Base-by-base conservation (phyloP, 2,329 filamentous ascomycete species). In the Emydomyces testavorans region DNA sequence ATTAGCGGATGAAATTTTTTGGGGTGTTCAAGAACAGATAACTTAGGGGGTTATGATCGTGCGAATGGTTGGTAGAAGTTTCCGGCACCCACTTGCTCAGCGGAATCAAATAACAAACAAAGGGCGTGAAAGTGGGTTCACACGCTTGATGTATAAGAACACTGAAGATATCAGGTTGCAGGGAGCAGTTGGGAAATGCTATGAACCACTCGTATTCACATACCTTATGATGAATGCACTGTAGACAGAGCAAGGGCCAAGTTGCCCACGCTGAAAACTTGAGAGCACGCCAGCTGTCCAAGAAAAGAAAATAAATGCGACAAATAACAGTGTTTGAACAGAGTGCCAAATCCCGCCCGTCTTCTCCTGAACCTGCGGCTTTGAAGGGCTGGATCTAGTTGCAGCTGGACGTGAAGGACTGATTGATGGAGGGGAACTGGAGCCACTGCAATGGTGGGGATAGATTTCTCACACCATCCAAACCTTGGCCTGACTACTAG, bases 361-460 rank as follows among this genome's bases (percentile, higher is more conserved):
- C 29, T 13, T 37, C 4, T 37, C 11, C 29, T 28, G 13, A 21
- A 26, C 31, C n/a, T 26, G 29, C 15, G 8, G 23, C 4, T 26
- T 41, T 4, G 26, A 48, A 37, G n/a, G 7, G 11, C 16, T 24
- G 15, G 35, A 16, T 34, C 24, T 24, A 15, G 36, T 32, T 31
- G 36, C 28, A 36, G 6, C 20, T 46, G 10, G 26, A 23, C 34
- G n/a, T 31, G 45, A 18, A 24, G 36, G 31, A 34, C 7, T 39
- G 13, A 36, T 34, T 41, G 28, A 41, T 36, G 37, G 45, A 48
- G 45, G 45, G 45, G 45, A 48, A 41, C 45, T 13, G 35, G 37
- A 32, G 45, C 36, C 36, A 18, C 40, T 26, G 16, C 36, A 21
- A 48, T 43, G 49, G 49, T 43, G 39, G 44, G 49, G 49, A 44